Base-by-base conservation (phyloP, 108 stramenopile genomes). In the Phaeodactylum tricornutum region DNA sequence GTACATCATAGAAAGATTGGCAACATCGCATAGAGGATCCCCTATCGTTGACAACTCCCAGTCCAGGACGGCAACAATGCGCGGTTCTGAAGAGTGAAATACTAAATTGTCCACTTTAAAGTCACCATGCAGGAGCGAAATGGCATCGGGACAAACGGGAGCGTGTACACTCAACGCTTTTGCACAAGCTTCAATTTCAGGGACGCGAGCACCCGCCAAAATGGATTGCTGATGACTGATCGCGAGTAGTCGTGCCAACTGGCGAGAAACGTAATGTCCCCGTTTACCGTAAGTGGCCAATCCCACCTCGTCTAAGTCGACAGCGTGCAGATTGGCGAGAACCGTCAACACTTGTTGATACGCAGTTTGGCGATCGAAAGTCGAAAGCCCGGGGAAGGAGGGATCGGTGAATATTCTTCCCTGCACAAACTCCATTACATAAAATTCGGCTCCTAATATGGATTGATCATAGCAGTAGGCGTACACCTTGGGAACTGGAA, bases 31-130 rank as follows among this genome's bases (percentile, higher is more conserved):
- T 17, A 79, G 67, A 0, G 81, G 65, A 69, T 98, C 88, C 9
- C 97, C 95, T 20, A 96, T 64, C 6, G 95, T 96, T 37, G 67
- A 72, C 20, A 98, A 69, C 54, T 98, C 97, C 97, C 97, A 98
- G 65, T 98, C 97, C 23, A 98, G 57, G 3, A 98, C 84, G 2
- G 93, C 97, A 52, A 97, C 69, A 11, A 92, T 84, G 26, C 69
- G 67, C 0, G 93, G 85, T 57, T 87, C 79, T 1, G 79, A 74
- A 0, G 89, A 88, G 70, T 95, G 92, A 54, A 85, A 94, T 23
- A 96, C 64, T 1, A 98, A 61, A 74, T 98, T 98, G 67, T 98
- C 97, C 37, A 98, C 71, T 43, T 95, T 95, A 74, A 77, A 98
- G 50, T 98, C 97, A 3, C 97, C 97, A 59, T 98, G 97, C 16